Conservation (phyloP, 345 rosid species). For the Citrus inodora region DNA sequence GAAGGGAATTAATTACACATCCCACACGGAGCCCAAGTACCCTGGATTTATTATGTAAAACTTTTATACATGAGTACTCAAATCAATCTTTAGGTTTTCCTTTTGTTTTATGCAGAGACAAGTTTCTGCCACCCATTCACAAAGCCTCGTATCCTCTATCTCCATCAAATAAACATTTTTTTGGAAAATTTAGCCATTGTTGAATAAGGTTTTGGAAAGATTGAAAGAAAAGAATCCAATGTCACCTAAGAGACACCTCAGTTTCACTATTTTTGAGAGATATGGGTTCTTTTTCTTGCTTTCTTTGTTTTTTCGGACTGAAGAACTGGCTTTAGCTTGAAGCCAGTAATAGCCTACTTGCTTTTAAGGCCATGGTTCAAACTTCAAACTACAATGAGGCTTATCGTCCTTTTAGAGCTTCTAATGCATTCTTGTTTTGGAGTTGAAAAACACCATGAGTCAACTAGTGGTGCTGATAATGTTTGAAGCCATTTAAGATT, state of each 20-base stretch:
- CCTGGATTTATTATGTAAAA: not conserved
- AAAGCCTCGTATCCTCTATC: not conserved
- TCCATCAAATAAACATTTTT: not conserved
- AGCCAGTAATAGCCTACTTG: not conserved
- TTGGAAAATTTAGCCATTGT: not conserved
- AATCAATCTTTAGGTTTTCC: not conserved
- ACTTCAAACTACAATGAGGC: not conserved
- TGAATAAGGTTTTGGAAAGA: not conserved
- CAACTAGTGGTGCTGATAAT: not conserved
- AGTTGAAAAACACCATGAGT: not conserved
- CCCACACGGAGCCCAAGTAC: not conserved
- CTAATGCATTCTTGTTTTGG: not conserved
- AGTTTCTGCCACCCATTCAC: not conserved
- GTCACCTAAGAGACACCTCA: not conserved
- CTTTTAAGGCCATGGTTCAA: not conserved
- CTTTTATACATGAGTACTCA: not conserved
- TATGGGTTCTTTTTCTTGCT: too few relatives aligned
- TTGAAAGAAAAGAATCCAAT: not conserved
- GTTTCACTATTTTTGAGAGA: not conserved
- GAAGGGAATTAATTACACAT: not conserved
- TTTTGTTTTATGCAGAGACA: too few relatives aligned
- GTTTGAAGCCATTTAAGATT: not conserved
- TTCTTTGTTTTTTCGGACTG: too few relatives aligned
- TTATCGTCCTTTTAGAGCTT: not conserved
- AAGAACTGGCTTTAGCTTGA: not conserved